Conservation (phyloP, 768 basidiomycete species). For the Suillus brevipes region DNA sequence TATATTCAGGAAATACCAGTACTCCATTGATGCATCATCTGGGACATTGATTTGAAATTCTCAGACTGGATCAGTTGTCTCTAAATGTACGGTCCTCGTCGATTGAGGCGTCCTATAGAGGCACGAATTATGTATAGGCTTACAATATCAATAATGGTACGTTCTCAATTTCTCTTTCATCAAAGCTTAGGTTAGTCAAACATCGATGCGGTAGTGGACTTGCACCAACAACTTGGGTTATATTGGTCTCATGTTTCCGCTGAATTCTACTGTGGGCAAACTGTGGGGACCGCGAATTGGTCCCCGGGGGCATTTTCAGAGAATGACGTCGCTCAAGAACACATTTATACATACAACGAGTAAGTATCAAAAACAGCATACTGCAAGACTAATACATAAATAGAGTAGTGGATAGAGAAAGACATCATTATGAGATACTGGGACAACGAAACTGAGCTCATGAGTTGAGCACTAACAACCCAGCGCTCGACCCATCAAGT, state of each 20-base stretch:
- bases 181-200: neutral
- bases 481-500: too few species aligned
- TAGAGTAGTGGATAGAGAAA: neutral
- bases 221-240: neutral
- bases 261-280: neutral
- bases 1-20: slow-evolving; percentile 20
- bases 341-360: neutral
- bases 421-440: neutral
- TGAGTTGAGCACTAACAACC: too few species aligned
- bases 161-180: neutral
- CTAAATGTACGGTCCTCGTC: neutral
- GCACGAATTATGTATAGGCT: neutral
- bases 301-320: neutral
- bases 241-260: neutral
- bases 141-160: neutral
- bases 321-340: neutral
- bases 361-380: neutral
- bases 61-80: neutral
- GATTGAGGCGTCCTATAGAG: neutral
- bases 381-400: neutral
- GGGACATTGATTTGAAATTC: neutral
- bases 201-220: neutral
- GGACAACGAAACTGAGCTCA: neutral
- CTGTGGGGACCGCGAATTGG: too few species aligned
- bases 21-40: neutral